phyloP scores from a whole-genome alignment of 257 asterid species.

The Capsicum chinense region DNA sequence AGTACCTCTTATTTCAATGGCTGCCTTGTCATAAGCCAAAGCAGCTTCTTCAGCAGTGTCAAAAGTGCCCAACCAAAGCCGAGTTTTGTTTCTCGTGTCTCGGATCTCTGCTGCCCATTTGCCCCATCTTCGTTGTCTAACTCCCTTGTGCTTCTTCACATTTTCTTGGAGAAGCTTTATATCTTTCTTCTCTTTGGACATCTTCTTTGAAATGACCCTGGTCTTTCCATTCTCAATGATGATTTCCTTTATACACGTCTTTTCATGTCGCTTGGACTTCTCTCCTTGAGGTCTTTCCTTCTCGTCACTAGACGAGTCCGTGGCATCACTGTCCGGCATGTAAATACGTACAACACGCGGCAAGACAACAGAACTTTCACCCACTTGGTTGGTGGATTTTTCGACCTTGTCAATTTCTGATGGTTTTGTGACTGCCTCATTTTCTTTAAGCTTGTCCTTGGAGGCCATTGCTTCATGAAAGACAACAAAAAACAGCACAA shows the following conservation, averaged over 20 bases:
- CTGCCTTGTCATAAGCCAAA: constrained; percentile 26
- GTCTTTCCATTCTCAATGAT: constrained; percentile 23
- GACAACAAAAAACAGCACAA: neutral
- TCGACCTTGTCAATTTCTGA: neutral
- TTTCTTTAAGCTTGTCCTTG: neutral
- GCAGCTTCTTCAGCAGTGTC: constrained; percentile 21
- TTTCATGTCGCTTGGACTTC: neutral
- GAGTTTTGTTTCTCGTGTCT: constrained; percentile 3
- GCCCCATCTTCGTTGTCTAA: constrained; percentile 23
- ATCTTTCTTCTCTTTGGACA: neutral
- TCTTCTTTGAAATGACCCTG: constrained; percentile 16
- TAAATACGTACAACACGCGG: constrained; percentile 22
- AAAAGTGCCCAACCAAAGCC: constrained; percentile 17
- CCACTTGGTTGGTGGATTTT: neutral
- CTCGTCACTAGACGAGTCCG: constrained; percentile 25
- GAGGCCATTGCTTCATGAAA: constrained; percentile 21
- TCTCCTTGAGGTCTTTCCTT: neutral
- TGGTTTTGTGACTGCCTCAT: neutral
- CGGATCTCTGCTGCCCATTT: constrained; percentile 27
- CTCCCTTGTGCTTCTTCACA: constrained; percentile 21
- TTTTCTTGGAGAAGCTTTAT: constrained; percentile 7
- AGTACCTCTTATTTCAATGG: constrained; percentile 19
- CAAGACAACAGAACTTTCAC: neutral
- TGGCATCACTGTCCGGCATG: constrained; percentile 5
- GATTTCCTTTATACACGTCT: constrained; percentile 15